Base-by-base conservation (phyloP, 495 filamentous ascomycete species). In the Neurospora sp. region DNA sequence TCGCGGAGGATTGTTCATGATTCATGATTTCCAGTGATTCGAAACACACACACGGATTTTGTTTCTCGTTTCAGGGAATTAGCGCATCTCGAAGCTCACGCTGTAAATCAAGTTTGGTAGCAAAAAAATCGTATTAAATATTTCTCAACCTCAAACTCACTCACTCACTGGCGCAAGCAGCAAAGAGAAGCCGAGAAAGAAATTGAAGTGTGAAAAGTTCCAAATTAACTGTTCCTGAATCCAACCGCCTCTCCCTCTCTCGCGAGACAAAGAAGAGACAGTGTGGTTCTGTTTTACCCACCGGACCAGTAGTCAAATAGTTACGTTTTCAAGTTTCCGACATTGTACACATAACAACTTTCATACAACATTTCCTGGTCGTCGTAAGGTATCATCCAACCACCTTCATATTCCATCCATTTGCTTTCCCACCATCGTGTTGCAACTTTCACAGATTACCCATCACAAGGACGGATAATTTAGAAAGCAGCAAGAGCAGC, bases 401-500 rank as follows among this genome's bases (percentile, higher is more conserved):
- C 53, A 31, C 20, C 27, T 37, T 35, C 20, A 27, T 27, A 27
- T 27, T 37, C 27, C 14, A 12, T 59, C 48, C 48, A 12, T 59
- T 11, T 27, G 27, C 20, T 12, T 59, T 27, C 5, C 20, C 46
- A 53, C 46, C 46, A 53, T 44, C 46, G 11, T 12, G 11, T 12
- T 11, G n/a, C 2, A 4, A 53, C 46, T 53, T 12, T 22, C 3
- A 22, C 20, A 22, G 3, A 53, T 53, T 12, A 53, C 20, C 46
- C 22, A 37, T 35, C 3, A 31, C 22, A 27, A 9, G 20, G 14
- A 35, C 12, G 27, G 53, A 66, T 66, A 37, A 66, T 70, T 76
- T 76, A 82, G 59, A 81, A 72, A 10, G 77, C 80, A 70, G 77
- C 79, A 20, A 79, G 59, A 22, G 75, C 76, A 40, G 76, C 78